Evolutionary conservation across 768 basidiomycete genomes (phyloP).

Genomic region (Amanita rimosa): DNA sequence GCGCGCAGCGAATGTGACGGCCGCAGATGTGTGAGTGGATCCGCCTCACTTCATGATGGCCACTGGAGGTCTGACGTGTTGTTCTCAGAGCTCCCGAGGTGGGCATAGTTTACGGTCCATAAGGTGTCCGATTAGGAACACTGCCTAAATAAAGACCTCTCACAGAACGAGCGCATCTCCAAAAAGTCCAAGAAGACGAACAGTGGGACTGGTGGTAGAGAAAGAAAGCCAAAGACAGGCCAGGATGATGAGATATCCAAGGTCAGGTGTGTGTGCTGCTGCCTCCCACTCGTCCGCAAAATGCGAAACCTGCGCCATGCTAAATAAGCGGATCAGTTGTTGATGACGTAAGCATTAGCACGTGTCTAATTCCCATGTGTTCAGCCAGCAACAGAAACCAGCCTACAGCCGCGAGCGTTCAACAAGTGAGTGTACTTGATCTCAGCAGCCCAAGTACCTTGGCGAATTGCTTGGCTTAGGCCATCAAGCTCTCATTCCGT

Average conservation of each 20-base stretch:
- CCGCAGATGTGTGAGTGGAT: neutral
- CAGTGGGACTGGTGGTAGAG: conserved; percentile 5
- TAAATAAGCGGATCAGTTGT: conserved; percentile 1
- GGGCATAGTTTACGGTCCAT: neutral
- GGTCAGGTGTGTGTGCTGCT: neutral
- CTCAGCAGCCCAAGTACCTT: neutral
- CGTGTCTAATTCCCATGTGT: conserved; percentile 4
- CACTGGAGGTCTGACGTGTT: neutral
- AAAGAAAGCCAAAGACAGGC: conserved; percentile 5
- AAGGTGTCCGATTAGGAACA: neutral
- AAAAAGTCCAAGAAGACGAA: conserved; percentile 30
- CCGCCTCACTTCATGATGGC: neutral
- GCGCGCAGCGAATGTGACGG: conserved; percentile 11
- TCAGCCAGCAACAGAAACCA: conserved; percentile 11
- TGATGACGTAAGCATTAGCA: neutral
- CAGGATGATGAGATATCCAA: neutral
- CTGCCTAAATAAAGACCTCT: neutral
- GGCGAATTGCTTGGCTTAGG: conserved; percentile 16
- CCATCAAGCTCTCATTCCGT: neutral
- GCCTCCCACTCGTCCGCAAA: neutral
- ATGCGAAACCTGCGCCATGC: too few species aligned
- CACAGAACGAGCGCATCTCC: conserved; percentile 3
- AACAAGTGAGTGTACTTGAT: conserved; percentile 13
- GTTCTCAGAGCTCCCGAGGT: neutral
- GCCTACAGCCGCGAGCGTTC: conserved; percentile 7